phyloP scores from a whole-genome alignment of 2,329 filamentous ascomycete species.

The Ramularia endophylla region DNA sequence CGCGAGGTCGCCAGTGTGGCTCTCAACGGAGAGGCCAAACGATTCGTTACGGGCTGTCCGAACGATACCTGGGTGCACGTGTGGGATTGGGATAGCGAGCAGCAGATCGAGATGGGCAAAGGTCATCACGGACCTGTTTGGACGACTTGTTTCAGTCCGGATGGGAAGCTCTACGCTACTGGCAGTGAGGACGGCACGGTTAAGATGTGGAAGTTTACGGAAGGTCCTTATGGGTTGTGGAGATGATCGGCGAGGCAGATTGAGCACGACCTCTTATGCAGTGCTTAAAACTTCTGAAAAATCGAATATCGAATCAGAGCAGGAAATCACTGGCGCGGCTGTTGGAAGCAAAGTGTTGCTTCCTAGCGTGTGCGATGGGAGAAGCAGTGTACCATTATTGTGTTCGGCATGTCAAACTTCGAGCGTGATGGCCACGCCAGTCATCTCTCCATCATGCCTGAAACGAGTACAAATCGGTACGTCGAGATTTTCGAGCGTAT shows the following conservation, averaged over 20 bases:
- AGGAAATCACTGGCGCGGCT: no score
- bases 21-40: conserved; percentile 72
- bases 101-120: conserved; percentile 87
- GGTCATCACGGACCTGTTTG: conserved; percentile 97
- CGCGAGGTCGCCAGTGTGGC: conserved; percentile 90
- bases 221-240: conserved; percentile 61
- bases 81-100: conserved; percentile 78
- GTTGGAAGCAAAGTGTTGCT: no score
- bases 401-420: no score
- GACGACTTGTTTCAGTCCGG: conserved; percentile 90
- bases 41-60: conserved; percentile 84
- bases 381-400: no score
- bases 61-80: conserved; percentile 96
- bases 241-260: conserved; percentile 34
- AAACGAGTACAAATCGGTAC: no score
- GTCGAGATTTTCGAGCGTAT: no score
- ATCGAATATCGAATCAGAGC: no score
- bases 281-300: no score
- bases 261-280: neutral
- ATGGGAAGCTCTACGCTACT: conserved; percentile 93
- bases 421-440: no score
- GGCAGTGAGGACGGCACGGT: conserved; percentile 97
- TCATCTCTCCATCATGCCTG: no score
- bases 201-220: conserved; percentile 74
- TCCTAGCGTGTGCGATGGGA: no score